These are phyloP conservation scores for Termitomyces sp. DNA, from an alignment of 768 basidiomycete species.

Conservation along the genomic window DNA sequence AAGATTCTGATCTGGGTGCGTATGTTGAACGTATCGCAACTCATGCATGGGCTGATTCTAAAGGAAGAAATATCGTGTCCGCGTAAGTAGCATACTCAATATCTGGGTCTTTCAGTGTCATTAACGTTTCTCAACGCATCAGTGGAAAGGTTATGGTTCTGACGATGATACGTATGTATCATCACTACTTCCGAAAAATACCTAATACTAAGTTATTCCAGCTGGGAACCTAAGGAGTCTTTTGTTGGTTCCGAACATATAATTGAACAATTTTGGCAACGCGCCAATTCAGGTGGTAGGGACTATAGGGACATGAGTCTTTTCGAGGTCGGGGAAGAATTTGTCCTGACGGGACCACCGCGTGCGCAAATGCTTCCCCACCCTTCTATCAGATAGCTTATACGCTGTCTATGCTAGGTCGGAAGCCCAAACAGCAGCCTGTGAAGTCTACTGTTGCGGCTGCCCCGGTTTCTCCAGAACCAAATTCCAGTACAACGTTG, in stretches of 20 bases:
- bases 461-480: constrained; percentile 6
- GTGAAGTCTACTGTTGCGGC: not conserved
- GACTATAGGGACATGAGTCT: constrained; percentile 43
- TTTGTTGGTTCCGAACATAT: constrained; percentile 57
- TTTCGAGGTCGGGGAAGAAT: constrained; percentile 53
- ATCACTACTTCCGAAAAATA: not conserved
- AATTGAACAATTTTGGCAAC: constrained; percentile 47
- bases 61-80: constrained; percentile 51
- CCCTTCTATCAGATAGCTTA: not conserved
- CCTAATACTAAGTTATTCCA: constrained; percentile 20
- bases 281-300: constrained; percentile 42
- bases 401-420: constrained; percentile 10
- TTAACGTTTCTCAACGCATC: constrained; percentile 5
- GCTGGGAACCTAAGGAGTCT: constrained; percentile 67
- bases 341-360: constrained; percentile 56
- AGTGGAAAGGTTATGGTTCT: constrained; percentile 61
- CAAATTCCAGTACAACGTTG: constrained; percentile 15
- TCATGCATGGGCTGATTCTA: constrained; percentile 4
- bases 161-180: constrained; percentile 55
- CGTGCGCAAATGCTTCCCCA: constrained; percentile 30
- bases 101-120: not conserved
- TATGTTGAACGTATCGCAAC: constrained; percentile 7
- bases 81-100: constrained; percentile 34
- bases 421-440: constrained; percentile 15
- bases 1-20: constrained; percentile 51